phyloP scores from a whole-genome alignment of 2,329 filamentous ascomycete species.

The Pochonia chlamydosporia region DNA sequence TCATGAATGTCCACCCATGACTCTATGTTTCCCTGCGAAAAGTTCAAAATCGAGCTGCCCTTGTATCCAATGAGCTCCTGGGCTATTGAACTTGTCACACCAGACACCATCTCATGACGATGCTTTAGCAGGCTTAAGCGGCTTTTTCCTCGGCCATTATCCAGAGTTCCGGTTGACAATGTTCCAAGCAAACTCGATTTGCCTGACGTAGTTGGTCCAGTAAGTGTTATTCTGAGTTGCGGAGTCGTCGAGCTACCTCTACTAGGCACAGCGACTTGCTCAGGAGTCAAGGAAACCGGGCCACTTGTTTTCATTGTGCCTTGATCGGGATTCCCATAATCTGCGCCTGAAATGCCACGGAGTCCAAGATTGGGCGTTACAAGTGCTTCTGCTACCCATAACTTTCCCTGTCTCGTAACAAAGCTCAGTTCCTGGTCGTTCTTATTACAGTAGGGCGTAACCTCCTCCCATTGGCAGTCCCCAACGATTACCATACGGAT shows the following conservation, averaged over 20 bases:
- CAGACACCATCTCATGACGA: slow-evolving; percentile 85
- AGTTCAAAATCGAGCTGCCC: slow-evolving; percentile 63
- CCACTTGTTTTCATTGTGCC: not conserved
- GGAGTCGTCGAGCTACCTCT: slow-evolving; percentile 52
- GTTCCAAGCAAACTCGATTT: slow-evolving; percentile 90
- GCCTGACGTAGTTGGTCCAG: slow-evolving; percentile 82
- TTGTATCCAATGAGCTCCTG: slow-evolving; percentile 89
- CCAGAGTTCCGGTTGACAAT: slow-evolving; percentile 77
- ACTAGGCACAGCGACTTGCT: slow-evolving; percentile 22
- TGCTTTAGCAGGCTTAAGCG: slow-evolving; percentile 85
- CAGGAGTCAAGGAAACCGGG: not conserved
- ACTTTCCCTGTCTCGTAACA: slow-evolving; percentile 38
- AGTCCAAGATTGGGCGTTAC: slow-evolving; percentile 65
- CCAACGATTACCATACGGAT: slow-evolving; percentile 79
- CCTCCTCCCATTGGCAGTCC: slow-evolving; percentile 68
- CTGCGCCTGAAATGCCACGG: not conserved
- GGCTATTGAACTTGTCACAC: slow-evolving; percentile 88
- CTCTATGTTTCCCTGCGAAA: slow-evolving; percentile 77
- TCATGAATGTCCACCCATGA: slow-evolving; percentile 95
- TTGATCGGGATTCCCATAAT: slow-evolving; percentile 15
- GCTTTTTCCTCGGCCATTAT: slow-evolving; percentile 89
- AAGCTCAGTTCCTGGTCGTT: slow-evolving; percentile 15
- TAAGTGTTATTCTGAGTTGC: slow-evolving; percentile 81
- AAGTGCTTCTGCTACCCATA: slow-evolving; percentile 87
- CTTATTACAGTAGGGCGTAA: slow-evolving; percentile 22